These are phyloP conservation scores for Acanthamoeba rhysodes DNA, from an alignment of 208 protist species.

Conservation along the genomic window DNA sequence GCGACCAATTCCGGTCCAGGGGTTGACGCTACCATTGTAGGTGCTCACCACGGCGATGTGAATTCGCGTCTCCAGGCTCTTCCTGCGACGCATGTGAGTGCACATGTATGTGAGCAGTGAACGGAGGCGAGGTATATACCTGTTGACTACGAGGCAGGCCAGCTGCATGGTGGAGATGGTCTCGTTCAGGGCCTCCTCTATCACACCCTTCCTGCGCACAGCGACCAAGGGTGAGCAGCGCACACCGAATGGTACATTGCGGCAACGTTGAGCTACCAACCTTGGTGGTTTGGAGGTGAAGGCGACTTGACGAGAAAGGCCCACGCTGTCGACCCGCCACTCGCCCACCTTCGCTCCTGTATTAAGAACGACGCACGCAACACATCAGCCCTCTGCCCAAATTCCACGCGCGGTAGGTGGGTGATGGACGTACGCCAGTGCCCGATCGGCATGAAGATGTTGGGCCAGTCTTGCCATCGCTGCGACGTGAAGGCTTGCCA, in stretches of 20 bases:
- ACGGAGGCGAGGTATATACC: not conserved
- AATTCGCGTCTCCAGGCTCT: not conserved
- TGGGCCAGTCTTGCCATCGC: conserved; percentile 44
- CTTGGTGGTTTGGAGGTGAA: conserved; percentile 27
- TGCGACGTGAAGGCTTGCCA: not conserved
- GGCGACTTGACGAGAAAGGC: not conserved
- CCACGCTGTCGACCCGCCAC: not conserved
- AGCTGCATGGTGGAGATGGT: not conserved
- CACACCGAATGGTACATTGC: not conserved
- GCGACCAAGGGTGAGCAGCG: not conserved
- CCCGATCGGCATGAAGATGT: not conserved
- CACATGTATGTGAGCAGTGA: not conserved
- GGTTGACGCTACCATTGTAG: not conserved
- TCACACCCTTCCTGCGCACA: not conserved
- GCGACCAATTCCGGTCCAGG: too few species aligned
- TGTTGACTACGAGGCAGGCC: not conserved
- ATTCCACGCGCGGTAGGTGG: not conserved
- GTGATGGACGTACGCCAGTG: not conserved
- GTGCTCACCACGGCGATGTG: not conserved
- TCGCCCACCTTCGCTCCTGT: conserved; percentile 22
- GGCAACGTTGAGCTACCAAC: not conserved
- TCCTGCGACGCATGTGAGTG: not conserved
- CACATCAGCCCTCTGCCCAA: too few species aligned
- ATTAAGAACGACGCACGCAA: not conserved
- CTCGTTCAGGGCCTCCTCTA: not conserved